phyloP scores from a whole-genome alignment of 2,329 filamentous ascomycete species.

The Pseudogymnoascus destructans region DNA sequence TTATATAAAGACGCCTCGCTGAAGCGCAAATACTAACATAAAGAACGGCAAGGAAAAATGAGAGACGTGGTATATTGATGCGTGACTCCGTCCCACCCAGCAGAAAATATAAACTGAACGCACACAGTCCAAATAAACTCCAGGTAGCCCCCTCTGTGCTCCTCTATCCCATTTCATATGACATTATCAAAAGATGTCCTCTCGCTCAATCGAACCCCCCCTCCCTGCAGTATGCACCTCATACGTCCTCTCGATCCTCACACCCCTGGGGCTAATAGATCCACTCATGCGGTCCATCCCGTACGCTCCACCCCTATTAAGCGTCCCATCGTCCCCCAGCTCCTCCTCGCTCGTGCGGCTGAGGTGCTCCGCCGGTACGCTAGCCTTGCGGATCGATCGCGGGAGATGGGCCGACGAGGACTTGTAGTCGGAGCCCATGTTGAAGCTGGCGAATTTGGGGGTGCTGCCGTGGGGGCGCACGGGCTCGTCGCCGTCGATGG shows the following conservation, averaged over 20 bases:
- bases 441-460: background rate
- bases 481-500: slow-evolving; percentile 16
- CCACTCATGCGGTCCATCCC: background rate
- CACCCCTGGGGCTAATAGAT: background rate
- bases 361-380: background rate
- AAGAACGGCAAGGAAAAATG: background rate
- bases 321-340: background rate
- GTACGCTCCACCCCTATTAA: background rate
- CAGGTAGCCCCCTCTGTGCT: background rate
- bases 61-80: background rate
- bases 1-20: background rate
- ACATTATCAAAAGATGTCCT: background rate
- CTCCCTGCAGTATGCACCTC: background rate
- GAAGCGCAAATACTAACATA: background rate
- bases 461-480: background rate
- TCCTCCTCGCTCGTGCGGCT: background rate
- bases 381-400: background rate
- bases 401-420: background rate
- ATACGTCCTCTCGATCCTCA: background rate
- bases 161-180: background rate
- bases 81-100: background rate
- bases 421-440: background rate
- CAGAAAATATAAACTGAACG: background rate
- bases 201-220: background rate
- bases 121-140: background rate